Percentiles rank a stretch among this genome's conserved stretches.
phyloP scores from a whole-genome alignment of 176 grass and related monocot genomes.

The Alloteropsis semialata region DNA sequence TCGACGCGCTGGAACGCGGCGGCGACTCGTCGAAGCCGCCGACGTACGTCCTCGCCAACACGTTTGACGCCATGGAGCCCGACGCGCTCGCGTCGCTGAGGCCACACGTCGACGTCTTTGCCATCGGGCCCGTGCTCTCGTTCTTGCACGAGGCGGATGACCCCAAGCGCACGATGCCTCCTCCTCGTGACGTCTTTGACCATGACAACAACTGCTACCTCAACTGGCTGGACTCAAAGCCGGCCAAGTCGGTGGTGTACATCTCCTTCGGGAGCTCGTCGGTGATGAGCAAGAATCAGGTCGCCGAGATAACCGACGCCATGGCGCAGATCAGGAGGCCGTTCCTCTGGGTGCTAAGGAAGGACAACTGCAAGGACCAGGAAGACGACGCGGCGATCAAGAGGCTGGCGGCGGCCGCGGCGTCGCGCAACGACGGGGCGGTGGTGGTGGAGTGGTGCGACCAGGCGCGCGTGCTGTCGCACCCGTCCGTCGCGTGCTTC shows the following conservation, averaged over 20 bases:
- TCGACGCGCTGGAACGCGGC: slow-evolving; percentile 25
- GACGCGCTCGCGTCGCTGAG: slow-evolving; percentile 36
- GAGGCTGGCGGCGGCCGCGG: not conserved
- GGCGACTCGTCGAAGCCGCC: not conserved
- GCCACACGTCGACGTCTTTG: slow-evolving; percentile 34
- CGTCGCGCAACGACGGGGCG: not conserved
- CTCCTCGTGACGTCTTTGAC: slow-evolving; percentile 51
- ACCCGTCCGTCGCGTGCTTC: slow-evolving; percentile 68
- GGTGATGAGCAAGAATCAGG: slow-evolving; percentile 48
- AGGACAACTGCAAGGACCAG: slow-evolving; percentile 38
- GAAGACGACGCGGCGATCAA: not conserved
- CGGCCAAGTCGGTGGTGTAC: slow-evolving; percentile 62
- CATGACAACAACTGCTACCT: slow-evolving; percentile 34
- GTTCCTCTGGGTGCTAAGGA: slow-evolving; percentile 71
- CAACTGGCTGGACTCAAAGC: slow-evolving; percentile 51
- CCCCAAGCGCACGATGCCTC: not conserved
- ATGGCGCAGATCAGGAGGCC: slow-evolving; percentile 32
- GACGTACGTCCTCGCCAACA: slow-evolving; percentile 59
- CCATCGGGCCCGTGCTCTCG: slow-evolving; percentile 62
- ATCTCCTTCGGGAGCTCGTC: slow-evolving; percentile 80
- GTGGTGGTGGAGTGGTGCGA: slow-evolving; percentile 79
- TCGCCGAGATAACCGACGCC: slow-evolving; percentile 42
- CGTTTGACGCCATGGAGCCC: slow-evolving; percentile 61
- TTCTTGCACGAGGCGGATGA: slow-evolving; percentile 13
- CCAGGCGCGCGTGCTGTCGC: slow-evolving; percentile 65